Conservation (phyloP, 1,139 yeast genomes). For the Blastobotrys apis region DNA sequence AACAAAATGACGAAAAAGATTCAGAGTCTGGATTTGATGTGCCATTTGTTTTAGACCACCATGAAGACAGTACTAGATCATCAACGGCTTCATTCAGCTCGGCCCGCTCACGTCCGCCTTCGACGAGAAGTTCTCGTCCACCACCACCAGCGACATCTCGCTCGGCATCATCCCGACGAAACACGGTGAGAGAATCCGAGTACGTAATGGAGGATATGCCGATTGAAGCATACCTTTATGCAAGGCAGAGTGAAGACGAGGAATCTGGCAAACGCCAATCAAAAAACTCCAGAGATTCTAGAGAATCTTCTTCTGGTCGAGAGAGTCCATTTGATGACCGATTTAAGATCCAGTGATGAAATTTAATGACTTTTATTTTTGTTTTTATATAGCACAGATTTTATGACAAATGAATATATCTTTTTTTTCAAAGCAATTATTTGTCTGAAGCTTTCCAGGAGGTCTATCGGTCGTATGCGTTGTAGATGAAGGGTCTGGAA, state of each 20-base stretch:
- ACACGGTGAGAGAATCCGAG: slow-evolving; percentile 15
- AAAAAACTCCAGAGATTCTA: neutral
- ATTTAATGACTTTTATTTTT: no score
- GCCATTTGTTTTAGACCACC: slow-evolving; percentile 22
- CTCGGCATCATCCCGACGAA: neutral
- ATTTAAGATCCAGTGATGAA: no score
- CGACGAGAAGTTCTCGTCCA: neutral
- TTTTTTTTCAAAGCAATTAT: no score
- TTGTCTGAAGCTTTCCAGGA: no score
- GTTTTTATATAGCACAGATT: no score
- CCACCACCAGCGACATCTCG: neutral
- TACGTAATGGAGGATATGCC: slow-evolving; percentile 26
- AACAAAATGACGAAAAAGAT: no score
- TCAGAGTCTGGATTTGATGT: slow-evolving; percentile 25
- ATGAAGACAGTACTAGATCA: neutral
- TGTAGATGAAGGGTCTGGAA: no score
- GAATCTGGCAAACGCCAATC: slow-evolving; percentile 3
- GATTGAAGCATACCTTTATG: slow-evolving; percentile 23
- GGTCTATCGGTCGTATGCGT: no score
- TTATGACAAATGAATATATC: no score
- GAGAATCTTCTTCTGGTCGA: slow-evolving; percentile 14
- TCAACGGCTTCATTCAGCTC: slow-evolving; percentile 6
- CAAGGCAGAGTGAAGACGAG: slow-evolving; percentile 15
- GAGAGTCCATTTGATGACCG: slow-evolving; percentile 25
- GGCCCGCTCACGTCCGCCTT: slow-evolving; percentile 8